Conservation (phyloP, 495 filamentous ascomycete species). For the Talaromyces ruber region DNA sequence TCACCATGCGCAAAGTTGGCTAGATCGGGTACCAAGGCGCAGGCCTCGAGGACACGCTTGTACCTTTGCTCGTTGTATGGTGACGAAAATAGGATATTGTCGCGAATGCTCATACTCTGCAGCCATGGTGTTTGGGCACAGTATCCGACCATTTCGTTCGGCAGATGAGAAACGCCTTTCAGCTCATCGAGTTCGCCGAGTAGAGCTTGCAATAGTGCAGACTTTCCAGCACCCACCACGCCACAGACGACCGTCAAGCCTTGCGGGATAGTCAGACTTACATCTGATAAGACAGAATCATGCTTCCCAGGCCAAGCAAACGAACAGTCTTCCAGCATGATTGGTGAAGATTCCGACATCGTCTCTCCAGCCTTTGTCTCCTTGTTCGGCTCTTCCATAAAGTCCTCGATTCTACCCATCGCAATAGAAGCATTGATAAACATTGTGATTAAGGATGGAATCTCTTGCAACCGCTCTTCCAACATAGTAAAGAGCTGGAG, state of each 20-base stretch:
- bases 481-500: conserved; percentile 70
- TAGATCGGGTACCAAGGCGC: conserved; percentile 56
- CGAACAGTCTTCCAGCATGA: conserved; percentile 53
- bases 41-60: conserved; percentile 51
- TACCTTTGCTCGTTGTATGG: conserved; percentile 57
- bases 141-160: conserved; percentile 67
- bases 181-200: conserved; percentile 69
- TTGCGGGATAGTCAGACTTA: conserved; percentile 49
- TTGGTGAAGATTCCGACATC: conserved; percentile 13
- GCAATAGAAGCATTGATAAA: conserved; percentile 69
- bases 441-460: conserved; percentile 61
- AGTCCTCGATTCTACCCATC: conserved; percentile 68
- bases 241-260: conserved; percentile 64
- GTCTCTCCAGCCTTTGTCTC: conserved; percentile 30
- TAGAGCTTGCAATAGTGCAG: conserved; percentile 67
- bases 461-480: conserved; percentile 56
- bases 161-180: conserved; percentile 46
- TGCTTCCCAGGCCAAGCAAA: conserved; percentile 68
- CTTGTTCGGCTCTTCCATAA: conserved; percentile 79
- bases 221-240: conserved; percentile 74
- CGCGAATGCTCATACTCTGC: conserved; percentile 81
- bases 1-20: conserved; percentile 57
- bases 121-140: conserved; percentile 85
- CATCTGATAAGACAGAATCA: conserved; percentile 50
- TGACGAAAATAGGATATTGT: conserved; percentile 74